phyloP scores from a whole-genome alignment of 495 filamentous ascomycete genomes.

The Letharia columbiana region DNA sequence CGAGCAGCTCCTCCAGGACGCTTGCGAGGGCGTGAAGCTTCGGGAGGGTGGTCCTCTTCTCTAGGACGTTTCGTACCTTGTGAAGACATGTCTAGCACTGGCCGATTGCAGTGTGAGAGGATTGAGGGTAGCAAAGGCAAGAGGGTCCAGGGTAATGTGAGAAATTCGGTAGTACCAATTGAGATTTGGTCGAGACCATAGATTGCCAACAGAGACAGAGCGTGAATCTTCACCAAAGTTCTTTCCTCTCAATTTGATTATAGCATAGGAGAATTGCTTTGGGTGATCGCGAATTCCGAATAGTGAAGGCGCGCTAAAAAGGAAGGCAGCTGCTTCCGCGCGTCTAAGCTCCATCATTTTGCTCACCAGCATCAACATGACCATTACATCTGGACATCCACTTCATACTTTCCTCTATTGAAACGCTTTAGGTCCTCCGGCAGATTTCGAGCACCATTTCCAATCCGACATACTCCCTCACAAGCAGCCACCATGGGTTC shows the following conservation, averaged over 20 bases:
- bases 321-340: slow-evolving; percentile 3
- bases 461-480: neutral
- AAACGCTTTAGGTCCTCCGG: neutral
- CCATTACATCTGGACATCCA: neutral
- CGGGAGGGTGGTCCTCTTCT: slow-evolving; percentile 19
- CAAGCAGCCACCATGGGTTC: slow-evolving; percentile 66
- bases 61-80: slow-evolving; percentile 14
- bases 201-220: neutral
- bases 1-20: slow-evolving; percentile 77
- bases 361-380: neutral
- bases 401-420: neutral
- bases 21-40: slow-evolving; percentile 62
- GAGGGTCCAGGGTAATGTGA: neutral
- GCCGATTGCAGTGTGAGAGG: neutral
- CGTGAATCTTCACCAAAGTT: neutral
- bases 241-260: neutral
- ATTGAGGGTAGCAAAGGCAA: neutral
- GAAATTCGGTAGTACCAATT: neutral
- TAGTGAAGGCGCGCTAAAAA: neutral
- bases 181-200: neutral
- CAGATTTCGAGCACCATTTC: neutral
- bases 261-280: neutral
- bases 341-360: neutral
- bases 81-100: slow-evolving; percentile 6
- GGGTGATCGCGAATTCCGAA: neutral